Evolutionary conservation across 495 filamentous ascomycete genomes (phyloP).

Genomic region (Podospora comata): DNA sequence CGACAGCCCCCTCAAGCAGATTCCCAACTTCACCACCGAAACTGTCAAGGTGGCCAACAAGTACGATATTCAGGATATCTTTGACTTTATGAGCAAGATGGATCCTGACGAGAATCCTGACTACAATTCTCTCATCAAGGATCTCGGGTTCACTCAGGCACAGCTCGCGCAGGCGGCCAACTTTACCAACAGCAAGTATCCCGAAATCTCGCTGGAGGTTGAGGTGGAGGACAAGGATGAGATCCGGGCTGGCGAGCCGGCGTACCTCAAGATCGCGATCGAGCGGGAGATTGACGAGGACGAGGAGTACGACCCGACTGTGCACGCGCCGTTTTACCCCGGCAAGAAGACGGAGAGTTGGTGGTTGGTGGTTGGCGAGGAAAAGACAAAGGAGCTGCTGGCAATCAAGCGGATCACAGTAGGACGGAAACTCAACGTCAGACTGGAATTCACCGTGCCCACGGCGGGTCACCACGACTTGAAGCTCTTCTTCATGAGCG

Average conservation of each 20-base stretch:
- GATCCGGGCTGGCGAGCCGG: conserved; percentile 73
- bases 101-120: conserved; percentile 84
- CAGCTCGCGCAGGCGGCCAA: conserved; percentile 84
- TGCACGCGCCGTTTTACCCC: conserved; percentile 96
- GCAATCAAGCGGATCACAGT: conserved; percentile 95
- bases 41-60: conserved; percentile 80
- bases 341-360: conserved; percentile 89
- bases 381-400: conserved; percentile 77
- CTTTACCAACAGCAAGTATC: conserved; percentile 97
- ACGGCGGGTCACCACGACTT: conserved; percentile 81
- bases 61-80: conserved; percentile 80
- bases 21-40: conserved; percentile 86
- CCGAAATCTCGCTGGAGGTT: conserved; percentile 86
- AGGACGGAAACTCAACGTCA: conserved; percentile 68
- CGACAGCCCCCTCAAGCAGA: conserved; percentile 94
- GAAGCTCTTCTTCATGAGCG: conserved; percentile 92
- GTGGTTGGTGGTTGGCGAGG: conserved; percentile 95
- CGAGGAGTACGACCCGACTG: conserved; percentile 73
- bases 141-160: conserved; percentile 71
- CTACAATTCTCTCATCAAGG: conserved; percentile 69
- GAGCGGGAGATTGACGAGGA: conserved; percentile 76
- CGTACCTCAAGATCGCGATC: conserved; percentile 82
- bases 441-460: conserved; percentile 84
- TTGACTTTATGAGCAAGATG: conserved; percentile 99
- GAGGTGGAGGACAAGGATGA: conserved; percentile 76